These are phyloP conservation scores for Guyanaporus albipodus DNA, from an alignment of 768 basidiomycete species.

Conservation along the genomic window DNA sequence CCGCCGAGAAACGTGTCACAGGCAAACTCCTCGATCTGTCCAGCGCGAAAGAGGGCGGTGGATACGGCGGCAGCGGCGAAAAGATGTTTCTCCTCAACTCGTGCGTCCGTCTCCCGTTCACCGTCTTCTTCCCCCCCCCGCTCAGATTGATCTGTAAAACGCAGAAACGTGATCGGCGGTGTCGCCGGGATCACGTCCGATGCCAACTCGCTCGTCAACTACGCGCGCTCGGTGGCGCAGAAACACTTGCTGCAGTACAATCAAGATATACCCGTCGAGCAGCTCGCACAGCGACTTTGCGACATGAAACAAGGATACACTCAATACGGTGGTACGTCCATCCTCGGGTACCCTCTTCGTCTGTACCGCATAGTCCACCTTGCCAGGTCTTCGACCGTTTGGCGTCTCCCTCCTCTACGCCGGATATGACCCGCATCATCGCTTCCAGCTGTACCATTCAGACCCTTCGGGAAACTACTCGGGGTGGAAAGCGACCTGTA, in stretches of 20 bases:
- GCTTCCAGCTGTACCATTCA: conserved; percentile 97
- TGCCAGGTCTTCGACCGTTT: conserved; percentile 87
- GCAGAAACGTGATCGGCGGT: conserved; percentile 92
- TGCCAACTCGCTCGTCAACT: conserved; percentile 96
- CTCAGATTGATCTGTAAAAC: no score
- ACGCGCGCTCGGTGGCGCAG: conserved; percentile 87
- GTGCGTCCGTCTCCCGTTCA: conserved; percentile 38
- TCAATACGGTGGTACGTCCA: conserved; percentile 81
- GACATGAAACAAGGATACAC: conserved; percentile 99
- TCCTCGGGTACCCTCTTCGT: not conserved
- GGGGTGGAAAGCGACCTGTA: conserved; percentile 98
- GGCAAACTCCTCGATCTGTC: conserved; percentile 95
- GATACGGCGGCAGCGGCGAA: conserved; percentile 94
- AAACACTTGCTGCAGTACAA: conserved; percentile 86
- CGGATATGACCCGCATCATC: conserved; percentile 92
- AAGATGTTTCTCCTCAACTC: conserved; percentile 96
- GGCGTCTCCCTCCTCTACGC: conserved; percentile 97
- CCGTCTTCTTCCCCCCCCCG: not conserved
- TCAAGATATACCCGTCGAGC: conserved; percentile 96
- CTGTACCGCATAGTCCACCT: not conserved
- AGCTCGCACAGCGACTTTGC: conserved; percentile 89
- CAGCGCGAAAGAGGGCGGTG: conserved; percentile 70
- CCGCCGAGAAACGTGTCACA: conserved; percentile 97
- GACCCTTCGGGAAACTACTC: conserved; percentile 98
- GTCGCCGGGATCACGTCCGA: conserved; percentile 97